phyloP scores from a whole-genome alignment of 2,329 filamentous ascomycete genomes.

The Cladorrhinum sp. region DNA sequence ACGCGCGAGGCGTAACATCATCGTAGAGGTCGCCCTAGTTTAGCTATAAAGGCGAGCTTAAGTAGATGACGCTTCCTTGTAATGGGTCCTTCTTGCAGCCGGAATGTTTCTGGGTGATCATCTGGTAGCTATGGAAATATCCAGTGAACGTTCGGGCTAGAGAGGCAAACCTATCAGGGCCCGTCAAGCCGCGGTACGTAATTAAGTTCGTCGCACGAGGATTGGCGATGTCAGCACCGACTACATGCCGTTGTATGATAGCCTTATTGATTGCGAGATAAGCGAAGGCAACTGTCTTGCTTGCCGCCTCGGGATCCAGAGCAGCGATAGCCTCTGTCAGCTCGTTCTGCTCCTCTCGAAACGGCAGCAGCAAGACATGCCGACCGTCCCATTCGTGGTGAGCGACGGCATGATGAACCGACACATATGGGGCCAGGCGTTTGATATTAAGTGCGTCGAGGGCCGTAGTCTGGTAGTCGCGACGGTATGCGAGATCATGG shows the following conservation, averaged over 20 bases:
- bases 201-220: slow-evolving; percentile 16
- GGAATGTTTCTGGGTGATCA: slow-evolving; percentile 27
- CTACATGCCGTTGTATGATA: slow-evolving; percentile 30
- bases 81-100: slow-evolving; percentile 9
- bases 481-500: slow-evolving; percentile 35
- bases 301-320: slow-evolving; percentile 25
- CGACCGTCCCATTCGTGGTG: slow-evolving; percentile 31
- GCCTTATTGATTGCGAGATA: slow-evolving; percentile 35
- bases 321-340: slow-evolving; percentile 27
- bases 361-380: slow-evolving; percentile 33
- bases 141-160: slow-evolving; percentile 35
- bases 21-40: slow-evolving; percentile 35
- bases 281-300: slow-evolving; percentile 31
- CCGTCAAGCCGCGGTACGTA: slow-evolving; percentile 30
- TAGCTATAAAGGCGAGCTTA: slow-evolving; percentile 33
- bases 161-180: slow-evolving; percentile 27
- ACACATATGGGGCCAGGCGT: slow-evolving; percentile 27
- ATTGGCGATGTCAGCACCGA: slow-evolving; percentile 13
- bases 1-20: no score
- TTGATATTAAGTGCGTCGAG: slow-evolving; percentile 31
- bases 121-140: slow-evolving; percentile 35
- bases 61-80: slow-evolving; percentile 31
- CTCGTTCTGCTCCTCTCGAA: slow-evolving; percentile 33
- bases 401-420: slow-evolving; percentile 28
- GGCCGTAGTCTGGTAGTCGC: slow-evolving; percentile 32